Evolutionary conservation across 805 yeast genomes (phyloP), one percentile per base, ranked within the genome.

Genomic region (Starmerella bombicola): DNA sequence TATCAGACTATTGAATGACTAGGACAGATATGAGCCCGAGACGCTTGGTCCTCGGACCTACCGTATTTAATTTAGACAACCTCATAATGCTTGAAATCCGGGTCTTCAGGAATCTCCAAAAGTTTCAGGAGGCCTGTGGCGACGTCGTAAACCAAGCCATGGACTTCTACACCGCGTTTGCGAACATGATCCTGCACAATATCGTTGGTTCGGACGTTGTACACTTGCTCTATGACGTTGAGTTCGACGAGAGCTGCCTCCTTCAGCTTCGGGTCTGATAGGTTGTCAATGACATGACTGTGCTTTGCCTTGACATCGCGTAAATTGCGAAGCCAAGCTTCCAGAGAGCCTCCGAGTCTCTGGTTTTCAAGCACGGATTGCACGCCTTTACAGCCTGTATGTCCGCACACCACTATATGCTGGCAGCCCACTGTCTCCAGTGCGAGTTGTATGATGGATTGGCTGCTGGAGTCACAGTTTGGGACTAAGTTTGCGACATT

Each of bases 361-460:
- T 75, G 72, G 43, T 73, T 67, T 2, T 77, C 68, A 35, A 86
- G 62, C 7, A 85, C 75, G 18, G 93, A 84, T 74, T 81, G 75
- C 37, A 83, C 74, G 23, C 95, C 96, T 37, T 95, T 95, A 68
- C 97, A 86, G 60, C 83, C 93, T 24, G 91, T 80, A 62, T 86
- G 97, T 3, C 96, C 97, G 62, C 95, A 82, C 5, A 86, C 80
- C 41, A 86, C 70, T 38, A 86, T 75, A 56, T 81, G 83, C 49
- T 69, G 70, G 30, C 88, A 93, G 55, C 80, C 79, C 45, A 86
- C 67, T 12, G 78, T 83, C 50, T 82, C 85, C 50, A 88, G 74
- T 4, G 95, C 93, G 55, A 82, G 83, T 60, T 86, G 95, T 23
- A 88, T 64, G 2, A 85, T 85, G 0, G 93, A 78, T 57, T 74